Evolutionary conservation across 83 land plant species (phyloP).

Genomic region (Thuja plicata): DNA sequence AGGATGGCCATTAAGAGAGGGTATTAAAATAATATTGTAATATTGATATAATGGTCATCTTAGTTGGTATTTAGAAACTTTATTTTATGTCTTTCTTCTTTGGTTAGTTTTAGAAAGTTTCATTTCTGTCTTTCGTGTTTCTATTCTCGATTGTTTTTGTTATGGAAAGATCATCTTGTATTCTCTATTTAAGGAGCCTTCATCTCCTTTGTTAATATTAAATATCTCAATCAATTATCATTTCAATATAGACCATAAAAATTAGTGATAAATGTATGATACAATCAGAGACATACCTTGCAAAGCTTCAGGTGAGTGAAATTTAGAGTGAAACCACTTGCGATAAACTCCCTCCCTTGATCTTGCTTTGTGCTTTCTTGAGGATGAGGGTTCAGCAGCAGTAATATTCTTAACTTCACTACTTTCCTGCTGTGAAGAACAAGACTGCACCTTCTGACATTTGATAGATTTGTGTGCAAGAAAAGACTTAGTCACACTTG

Average conservation of each 20-base stretch:
- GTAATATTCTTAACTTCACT: background rate
- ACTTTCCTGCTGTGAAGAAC: background rate
- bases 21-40: too few species aligned
- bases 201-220: too few species aligned
- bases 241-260: background rate
- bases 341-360: background rate
- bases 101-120: too few species aligned
- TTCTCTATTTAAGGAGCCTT: too few species aligned
- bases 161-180: too few species aligned
- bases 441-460: background rate
- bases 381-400: background rate
- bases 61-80: too few species aligned
- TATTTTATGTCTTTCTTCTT: too few species aligned
- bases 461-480: background rate
- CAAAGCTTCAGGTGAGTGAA: background rate
- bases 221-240: too few species aligned
- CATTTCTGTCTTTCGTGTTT: too few species aligned
- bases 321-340: slow-evolving; percentile 2
- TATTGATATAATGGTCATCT: too few species aligned
- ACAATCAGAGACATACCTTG: background rate
- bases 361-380: background rate
- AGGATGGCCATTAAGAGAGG: too few species aligned
- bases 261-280: background rate
- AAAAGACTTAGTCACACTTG: background rate
- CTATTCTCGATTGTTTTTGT: too few species aligned